Base-by-base conservation (phyloP, 441 rosid species). In the Euphorbia schlechtendalii region DNA sequence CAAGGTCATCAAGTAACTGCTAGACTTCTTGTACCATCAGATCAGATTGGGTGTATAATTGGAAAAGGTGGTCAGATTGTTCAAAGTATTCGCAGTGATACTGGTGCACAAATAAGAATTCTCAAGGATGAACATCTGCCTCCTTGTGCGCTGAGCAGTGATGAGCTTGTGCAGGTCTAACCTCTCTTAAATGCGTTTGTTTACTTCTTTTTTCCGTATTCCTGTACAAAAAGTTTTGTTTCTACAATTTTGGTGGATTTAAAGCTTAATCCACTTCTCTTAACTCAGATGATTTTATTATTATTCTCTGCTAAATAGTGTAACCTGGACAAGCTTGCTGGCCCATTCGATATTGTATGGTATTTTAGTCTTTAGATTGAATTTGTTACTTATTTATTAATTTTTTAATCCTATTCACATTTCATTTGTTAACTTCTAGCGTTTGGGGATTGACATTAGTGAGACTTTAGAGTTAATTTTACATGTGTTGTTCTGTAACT, bases 11-110 rank as follows among this genome's bases (percentile, higher is more conserved):
- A 85, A 67, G 81, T 86, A 62, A 81, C 78, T 68, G 96, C 95
- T 4, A 84, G 80, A 72, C 83, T 94, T 65, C 96, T 94, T 69
- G 99, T 94, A 54, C 90, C 96, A 14, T 94, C 99, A 1, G 98
- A 91, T 82, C 99, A 95, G 92, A 91, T 95, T 70, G 99, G 99
- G 32, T 95, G 94, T 74, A 78, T 95, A 61, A 88, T 95, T 61
- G 98, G 99, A 45, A 92, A 86, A 84, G 99, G 98, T 59, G 99
- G 99, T 21, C 92, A 89, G 73, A 86, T 91, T 32, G 85, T 95
- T 64, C 95, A 89, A 73, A 89, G 77, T 66, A 85, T 95, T 59
- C 86, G 99, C 18, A 80, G 81, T 48, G 98, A 95, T 22, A 89
- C 96, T 1, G 96, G 98, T 71, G 91, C 97, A 56, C 96, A 88